Evolutionary conservation across 345 rosid species (phyloP).

Genomic region (rapeseed (Brassica napus)): DNA sequence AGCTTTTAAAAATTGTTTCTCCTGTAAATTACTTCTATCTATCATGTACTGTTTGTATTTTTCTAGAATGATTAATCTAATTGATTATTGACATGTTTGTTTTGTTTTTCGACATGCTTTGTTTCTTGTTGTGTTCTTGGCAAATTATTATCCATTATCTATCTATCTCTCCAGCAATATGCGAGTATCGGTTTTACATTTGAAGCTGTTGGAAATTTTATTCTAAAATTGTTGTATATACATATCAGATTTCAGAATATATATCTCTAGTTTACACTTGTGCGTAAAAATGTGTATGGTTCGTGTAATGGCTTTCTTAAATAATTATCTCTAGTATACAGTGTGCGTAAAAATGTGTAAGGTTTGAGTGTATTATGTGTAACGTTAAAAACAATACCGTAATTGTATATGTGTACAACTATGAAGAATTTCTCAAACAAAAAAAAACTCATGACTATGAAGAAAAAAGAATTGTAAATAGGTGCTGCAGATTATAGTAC

Average conservation of each 20-base stretch:
- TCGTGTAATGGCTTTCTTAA: not conserved
- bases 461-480: not conserved
- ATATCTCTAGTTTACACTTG: not conserved
- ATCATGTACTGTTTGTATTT: not conserved
- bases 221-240: not conserved
- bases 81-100: not conserved
- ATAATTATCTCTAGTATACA: not conserved
- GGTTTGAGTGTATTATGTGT: not conserved
- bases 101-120: not conserved
- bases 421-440: too few species aligned
- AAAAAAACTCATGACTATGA: not conserved
- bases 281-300: not conserved
- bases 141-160: not conserved
- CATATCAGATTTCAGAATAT: not conserved
- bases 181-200: not conserved
- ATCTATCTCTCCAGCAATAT: not conserved
- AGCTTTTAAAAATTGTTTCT: too few species aligned
- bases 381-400: not conserved
- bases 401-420: not conserved
- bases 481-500: too few species aligned
- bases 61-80: not conserved
- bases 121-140: not conserved
- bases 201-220: not conserved
- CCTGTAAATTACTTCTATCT: not conserved
- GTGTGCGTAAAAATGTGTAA: not conserved